Percentiles rank a stretch among this genome's conserved stretches.
Conservation (phyloP, 495 filamentous ascomycete genomes). For the Viridothelium virens region DNA sequence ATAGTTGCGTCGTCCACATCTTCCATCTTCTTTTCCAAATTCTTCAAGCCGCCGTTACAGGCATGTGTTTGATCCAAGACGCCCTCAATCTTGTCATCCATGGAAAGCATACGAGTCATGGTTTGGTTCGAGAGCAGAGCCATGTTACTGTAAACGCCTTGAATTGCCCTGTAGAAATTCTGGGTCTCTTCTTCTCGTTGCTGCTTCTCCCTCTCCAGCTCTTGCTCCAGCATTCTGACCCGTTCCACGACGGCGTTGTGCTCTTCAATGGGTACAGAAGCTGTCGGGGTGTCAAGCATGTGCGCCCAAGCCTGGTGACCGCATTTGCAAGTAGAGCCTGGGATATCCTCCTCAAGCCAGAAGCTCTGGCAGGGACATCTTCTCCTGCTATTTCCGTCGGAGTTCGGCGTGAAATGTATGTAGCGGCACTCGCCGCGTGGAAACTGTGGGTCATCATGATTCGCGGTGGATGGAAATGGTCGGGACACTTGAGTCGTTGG, state of each 20-base stretch:
- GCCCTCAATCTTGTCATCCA: conserved; percentile 31
- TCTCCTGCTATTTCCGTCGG: conserved; percentile 20
- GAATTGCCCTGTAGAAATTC: not conserved
- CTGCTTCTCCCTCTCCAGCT: conserved; percentile 19
- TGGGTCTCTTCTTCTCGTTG: not conserved
- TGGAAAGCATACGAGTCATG: conserved; percentile 22
- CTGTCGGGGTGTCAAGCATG: conserved; percentile 20
- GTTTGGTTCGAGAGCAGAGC: conserved; percentile 15
- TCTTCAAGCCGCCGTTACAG: conserved; percentile 26
- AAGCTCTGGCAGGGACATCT: conserved; percentile 32
- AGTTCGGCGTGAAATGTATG: conserved; percentile 22
- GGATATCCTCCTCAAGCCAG: conserved; percentile 23
- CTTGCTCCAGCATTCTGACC: conserved; percentile 22
- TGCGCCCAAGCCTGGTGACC: conserved; percentile 37
- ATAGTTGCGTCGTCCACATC: conserved; percentile 29
- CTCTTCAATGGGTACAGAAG: conserved; percentile 24
- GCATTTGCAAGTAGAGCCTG: conserved; percentile 32
- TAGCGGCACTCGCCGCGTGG: conserved; percentile 34
- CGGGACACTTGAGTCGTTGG: not conserved
- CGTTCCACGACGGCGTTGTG: conserved; percentile 22
- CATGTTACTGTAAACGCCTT: conserved; percentile 4
- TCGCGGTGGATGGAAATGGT: not conserved
- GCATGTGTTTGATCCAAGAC: conserved; percentile 30
- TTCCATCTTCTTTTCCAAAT: conserved; percentile 22
- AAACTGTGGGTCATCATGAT: conserved; percentile 20